Evolutionary conservation across 2,329 filamentous ascomycete genomes (phyloP).

Genomic region (Rhexocercosporidium sp.): DNA sequence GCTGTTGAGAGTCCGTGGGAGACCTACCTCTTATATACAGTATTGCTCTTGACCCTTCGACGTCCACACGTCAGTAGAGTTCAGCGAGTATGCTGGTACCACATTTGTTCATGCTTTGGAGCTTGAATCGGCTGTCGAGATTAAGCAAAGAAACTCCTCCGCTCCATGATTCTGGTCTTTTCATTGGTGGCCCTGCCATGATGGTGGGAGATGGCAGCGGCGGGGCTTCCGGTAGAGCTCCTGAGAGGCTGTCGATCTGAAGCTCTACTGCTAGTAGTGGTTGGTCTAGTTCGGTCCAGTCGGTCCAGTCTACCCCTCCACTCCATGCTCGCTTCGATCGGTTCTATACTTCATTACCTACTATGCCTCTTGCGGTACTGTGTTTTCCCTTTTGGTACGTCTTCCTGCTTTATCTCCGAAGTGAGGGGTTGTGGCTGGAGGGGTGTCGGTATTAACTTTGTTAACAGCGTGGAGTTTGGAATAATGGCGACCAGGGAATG

Average conservation of each 20-base stretch:
- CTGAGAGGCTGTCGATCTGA: neutral
- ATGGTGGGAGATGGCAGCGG: neutral
- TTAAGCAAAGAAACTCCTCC: neutral
- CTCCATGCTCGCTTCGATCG: neutral
- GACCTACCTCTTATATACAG: neutral
- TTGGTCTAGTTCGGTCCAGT: no score
- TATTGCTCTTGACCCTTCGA: neutral
- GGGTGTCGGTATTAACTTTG: neutral
- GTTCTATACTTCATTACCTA: neutral
- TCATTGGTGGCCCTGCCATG: constrained; percentile 3
- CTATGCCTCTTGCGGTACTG: neutral
- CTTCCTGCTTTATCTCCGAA: neutral
- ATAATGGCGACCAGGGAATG: neutral
- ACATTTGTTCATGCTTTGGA: neutral
- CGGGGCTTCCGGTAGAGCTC: neutral
- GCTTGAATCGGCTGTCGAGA: neutral
- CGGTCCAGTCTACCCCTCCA: neutral
- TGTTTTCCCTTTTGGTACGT: neutral
- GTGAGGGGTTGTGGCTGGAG: neutral
- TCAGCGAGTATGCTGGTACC: neutral
- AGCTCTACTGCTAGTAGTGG: neutral
- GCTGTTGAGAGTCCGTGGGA: neutral
- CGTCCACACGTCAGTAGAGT: neutral
- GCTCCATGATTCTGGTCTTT: neutral
- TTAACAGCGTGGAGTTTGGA: neutral